A percentile compares a stretch with the other conserved stretches of the same genome.
Evolutionary conservation across 495 filamentous ascomycete genomes (phyloP).

Genomic region (Xylaria palmicola): DNA sequence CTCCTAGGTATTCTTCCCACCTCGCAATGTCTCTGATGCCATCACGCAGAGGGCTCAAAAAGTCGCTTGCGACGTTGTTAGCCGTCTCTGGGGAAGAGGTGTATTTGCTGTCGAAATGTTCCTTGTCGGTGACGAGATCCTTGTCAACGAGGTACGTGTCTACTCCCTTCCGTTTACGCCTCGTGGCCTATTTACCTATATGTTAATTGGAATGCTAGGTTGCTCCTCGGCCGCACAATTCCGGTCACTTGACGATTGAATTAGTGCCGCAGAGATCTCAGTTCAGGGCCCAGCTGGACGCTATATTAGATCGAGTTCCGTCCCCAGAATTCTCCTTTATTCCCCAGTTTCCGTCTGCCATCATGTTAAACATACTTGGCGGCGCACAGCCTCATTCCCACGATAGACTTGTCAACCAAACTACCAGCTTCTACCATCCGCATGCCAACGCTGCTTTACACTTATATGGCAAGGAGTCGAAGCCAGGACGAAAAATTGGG

Average conservation of each 20-base stretch:
- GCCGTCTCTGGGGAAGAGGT: slow-evolving; percentile 79
- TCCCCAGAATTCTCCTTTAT: slow-evolving; percentile 58
- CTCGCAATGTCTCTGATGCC: slow-evolving; percentile 63
- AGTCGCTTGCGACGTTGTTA: slow-evolving; percentile 75
- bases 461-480: slow-evolving; percentile 88
- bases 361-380: slow-evolving; percentile 98
- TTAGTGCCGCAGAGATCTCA: slow-evolving; percentile 81
- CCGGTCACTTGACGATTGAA: slow-evolving; percentile 96
- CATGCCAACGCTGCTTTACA: slow-evolving; percentile 59
- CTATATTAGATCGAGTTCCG: slow-evolving; percentile 78
- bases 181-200: neutral
- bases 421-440: slow-evolving; percentile 58
- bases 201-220: slow-evolving; percentile 32
- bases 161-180: neutral
- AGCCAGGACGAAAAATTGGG: slow-evolving; percentile 90
- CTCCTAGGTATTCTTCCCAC: slow-evolving; percentile 46
- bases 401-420: slow-evolving; percentile 60
- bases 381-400: slow-evolving; percentile 70
- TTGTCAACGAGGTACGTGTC: slow-evolving; percentile 71
- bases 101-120: slow-evolving; percentile 98
- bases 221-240: slow-evolving; percentile 94
- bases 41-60: slow-evolving; percentile 67
- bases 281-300: slow-evolving; percentile 84
- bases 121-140: slow-evolving; percentile 72
- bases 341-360: slow-evolving; percentile 59